Evolutionary conservation across 2,329 filamentous ascomycete species (phyloP), one percentile per base, ranked within the genome.

Genomic region (Biscogniauxia mediterranea): DNA sequence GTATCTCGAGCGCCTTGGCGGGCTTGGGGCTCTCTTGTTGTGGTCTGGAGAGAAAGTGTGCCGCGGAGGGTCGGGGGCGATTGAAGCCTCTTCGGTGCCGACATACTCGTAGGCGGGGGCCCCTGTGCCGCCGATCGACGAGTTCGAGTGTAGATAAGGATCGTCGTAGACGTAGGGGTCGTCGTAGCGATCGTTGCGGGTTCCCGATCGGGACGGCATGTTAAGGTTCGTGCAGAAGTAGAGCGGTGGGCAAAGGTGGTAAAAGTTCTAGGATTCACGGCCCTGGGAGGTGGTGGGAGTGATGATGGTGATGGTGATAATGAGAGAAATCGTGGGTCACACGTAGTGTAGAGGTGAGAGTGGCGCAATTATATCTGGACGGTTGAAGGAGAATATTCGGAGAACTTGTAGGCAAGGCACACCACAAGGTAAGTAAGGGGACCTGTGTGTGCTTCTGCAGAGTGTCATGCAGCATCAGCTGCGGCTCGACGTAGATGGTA

Each of bases 111-210:
- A 73, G n/a, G 57, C 62, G 5, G 68, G 61, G 54, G 56, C 25
- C 54, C 11, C 32, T 21, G 49, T 56, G 42, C 60, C 59, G 42
- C 60, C 59, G 13, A 57, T 61, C 19, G 69, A 66, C 26, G 68
- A 66, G 9, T 21, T 63, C 17, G 68, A 68, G 58, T 67, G 57
- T 20, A 63, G 66, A 54, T 72, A 71, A 3, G 70, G 70, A 57
- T 72, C 70, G 55, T 73, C 67, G 56, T 68, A 71, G 46, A 63
- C 61, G 55, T 72, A 71, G 6, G 70, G 70, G 57, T 73, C 70
- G 56, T 73, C 70, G 52, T 71, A 66, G 32, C 60, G 69, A 66
- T 59, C 61, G 54, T 63, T 64, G 56, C 62, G 68, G 26, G 60
- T 70, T 49, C 64, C 53, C 26, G 70, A 68, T 55, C 67, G 67